Percentiles rank a stretch among this genome's conserved stretches.
Evolutionary conservation across 208 protist genomes (phyloP).

Genomic region (Herpetomonas samuelpessoai): DNA sequence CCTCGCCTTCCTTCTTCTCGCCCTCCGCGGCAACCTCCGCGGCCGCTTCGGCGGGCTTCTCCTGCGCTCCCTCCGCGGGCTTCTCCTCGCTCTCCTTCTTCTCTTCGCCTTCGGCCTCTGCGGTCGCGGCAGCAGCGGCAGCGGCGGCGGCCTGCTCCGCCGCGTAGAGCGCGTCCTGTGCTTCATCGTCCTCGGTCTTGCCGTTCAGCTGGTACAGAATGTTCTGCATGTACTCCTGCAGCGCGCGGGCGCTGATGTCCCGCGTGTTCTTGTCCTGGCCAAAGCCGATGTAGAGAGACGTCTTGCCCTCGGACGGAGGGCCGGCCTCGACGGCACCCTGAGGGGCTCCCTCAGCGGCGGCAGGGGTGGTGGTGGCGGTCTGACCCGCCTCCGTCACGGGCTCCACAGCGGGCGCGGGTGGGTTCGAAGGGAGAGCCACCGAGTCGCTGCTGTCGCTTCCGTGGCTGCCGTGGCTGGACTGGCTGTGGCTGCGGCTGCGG

Average conservation of each 20-base stretch:
- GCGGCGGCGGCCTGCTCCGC: slow-evolving; percentile 26
- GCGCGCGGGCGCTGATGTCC: not conserved
- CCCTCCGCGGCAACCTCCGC: slow-evolving; percentile 15
- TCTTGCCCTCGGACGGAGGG: not conserved
- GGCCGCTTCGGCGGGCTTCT: slow-evolving; percentile 14
- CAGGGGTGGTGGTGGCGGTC: not conserved
- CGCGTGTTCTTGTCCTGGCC: slow-evolving; percentile 16
- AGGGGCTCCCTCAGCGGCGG: not conserved
- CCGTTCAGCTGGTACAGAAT: not conserved
- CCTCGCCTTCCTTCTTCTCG: not conserved
- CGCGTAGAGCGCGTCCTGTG: slow-evolving; percentile 22
- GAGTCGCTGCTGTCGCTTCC: slow-evolving; percentile 33
- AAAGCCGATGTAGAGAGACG: slow-evolving; percentile 68
- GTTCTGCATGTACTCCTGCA: not conserved
- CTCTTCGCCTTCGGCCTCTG: slow-evolving; percentile 16
- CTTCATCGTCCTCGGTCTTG: slow-evolving; percentile 6
- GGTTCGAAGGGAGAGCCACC: slow-evolving; percentile 19
- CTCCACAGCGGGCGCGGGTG: not conserved
- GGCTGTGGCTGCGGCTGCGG: slow-evolving; percentile 15
- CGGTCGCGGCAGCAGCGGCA: slow-evolving; percentile 18
- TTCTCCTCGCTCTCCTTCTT: not conserved
- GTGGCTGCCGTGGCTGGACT: slow-evolving; percentile 12
- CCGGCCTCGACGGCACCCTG: not conserved
- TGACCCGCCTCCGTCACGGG: not conserved
- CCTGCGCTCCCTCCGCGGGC: not conserved